These are phyloP conservation scores for Apiospora kogelbergensis DNA, from an alignment of 2,329 filamentous ascomycete genomes.

Conservation along the genomic window DNA sequence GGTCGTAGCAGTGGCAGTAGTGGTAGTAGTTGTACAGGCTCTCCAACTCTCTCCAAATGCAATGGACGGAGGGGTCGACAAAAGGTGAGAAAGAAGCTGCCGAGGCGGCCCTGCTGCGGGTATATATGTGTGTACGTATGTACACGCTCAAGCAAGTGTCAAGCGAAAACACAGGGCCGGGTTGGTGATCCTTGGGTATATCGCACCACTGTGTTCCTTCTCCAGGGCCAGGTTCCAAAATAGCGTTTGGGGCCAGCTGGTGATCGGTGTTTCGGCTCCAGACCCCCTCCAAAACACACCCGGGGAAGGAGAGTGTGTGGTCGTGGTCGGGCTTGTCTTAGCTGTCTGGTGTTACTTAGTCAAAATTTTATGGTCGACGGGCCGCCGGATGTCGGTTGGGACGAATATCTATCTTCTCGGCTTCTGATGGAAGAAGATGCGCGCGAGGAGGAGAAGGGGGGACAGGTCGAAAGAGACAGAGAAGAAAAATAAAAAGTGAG, in stretches of 20 bases:
- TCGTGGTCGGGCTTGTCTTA: not conserved
- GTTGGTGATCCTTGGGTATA: not conserved
- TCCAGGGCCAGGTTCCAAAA: not conserved
- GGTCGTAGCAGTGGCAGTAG: not conserved
- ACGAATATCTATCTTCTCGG: not conserved
- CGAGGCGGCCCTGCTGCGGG: too few relatives aligned
- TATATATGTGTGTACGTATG: too few relatives aligned
- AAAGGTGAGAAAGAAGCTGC: too few relatives aligned
- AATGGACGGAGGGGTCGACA: too few relatives aligned
- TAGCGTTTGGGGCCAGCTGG: not conserved
- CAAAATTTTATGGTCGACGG: not conserved
- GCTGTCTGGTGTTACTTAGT: not conserved
- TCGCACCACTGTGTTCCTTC: not conserved
- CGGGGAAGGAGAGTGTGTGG: not conserved
- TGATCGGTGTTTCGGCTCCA: conserved; percentile 1
- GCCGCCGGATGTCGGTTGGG: not conserved
- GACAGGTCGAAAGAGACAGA: not conserved
- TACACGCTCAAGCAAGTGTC: too few relatives aligned
- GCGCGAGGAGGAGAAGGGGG: not conserved
- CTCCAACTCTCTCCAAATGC: too few relatives aligned
- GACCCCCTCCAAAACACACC: not conserved
- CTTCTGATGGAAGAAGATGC: not conserved
- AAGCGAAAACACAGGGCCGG: too few relatives aligned
- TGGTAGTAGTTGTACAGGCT: not conserved
- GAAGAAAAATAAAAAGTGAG: not conserved